Evolutionary conservation across 352 stramenopile species (phyloP), one percentile per base, ranked within the genome.

Genomic region (Phytophthora foliorum): DNA sequence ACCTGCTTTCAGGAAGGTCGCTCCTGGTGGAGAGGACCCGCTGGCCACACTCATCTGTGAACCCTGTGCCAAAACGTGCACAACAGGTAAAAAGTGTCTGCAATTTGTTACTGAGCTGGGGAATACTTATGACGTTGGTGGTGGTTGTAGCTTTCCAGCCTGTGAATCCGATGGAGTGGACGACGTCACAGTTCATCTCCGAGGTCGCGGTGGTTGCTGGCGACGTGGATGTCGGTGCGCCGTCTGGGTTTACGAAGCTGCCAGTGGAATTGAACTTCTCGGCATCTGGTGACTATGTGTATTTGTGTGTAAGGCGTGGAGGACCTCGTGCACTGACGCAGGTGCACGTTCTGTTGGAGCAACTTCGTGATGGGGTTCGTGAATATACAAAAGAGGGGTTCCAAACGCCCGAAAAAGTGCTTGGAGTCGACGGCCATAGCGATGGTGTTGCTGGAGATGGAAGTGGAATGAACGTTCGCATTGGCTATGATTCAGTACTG

Each of bases 251-350:
- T 48, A 70, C 69, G 2, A 87, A 87, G 48, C 38, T 95, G 8
- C 63, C 74, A 17, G 63, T 69, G 4, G 84, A 91, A 53, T 65
- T 94, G 17, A 93, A 94, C 41, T 81, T 81, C 62, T 83, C 74
- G 2, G 78, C 75, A 0, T 85, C 84, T 4, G 88, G 88, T 0
- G 75, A 87, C 50, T 92, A 91, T 63, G 71, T 88, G 38, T 92
- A 89, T 60, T 50, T 95, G 29, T 95, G 86, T 63, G 60, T 92
- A 17, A 86, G 91, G 48, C 72, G 86, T 63, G 82, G 82, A 64
- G 59, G 63, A 7, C 36, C 49, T 44, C 72, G 62, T 16, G 74
- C 65, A 8, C 25, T 86, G 22, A 89, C 81, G 25, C 78, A 87
- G 34, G 31, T 89, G 2, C 50, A 69, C 50, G 56, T 80, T 29